phyloP scores from a whole-genome alignment of 805 yeast species.

The Blastobotrys mokoenaii region DNA sequence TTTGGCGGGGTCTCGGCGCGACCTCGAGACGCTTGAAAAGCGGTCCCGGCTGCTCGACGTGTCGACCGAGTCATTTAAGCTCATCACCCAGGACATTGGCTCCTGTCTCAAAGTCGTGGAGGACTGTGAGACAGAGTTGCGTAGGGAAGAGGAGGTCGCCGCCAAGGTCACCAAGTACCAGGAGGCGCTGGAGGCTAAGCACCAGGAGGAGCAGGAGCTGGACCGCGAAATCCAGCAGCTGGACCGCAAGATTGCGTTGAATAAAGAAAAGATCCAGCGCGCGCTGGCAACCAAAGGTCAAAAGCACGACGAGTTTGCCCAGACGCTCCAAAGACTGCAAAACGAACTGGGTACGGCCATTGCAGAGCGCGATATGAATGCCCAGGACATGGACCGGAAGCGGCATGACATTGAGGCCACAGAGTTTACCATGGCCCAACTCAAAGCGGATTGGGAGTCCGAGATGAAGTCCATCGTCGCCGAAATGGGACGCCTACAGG shows the following conservation, averaged over 20 bases:
- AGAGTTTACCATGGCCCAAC: conserved; percentile 34
- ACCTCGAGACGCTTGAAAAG: conserved; percentile 35
- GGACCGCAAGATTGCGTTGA: conserved; percentile 41
- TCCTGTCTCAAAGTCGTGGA: conserved; percentile 38
- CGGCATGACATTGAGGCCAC: conserved; percentile 38
- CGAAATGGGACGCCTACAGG: conserved; percentile 47
- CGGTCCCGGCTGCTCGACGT: conserved; percentile 43
- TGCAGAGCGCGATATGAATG: conserved; percentile 37
- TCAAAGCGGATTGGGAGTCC: conserved; percentile 38
- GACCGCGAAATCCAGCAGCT: conserved; percentile 38
- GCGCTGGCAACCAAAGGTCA: conserved; percentile 37
- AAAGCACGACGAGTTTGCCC: conserved; percentile 36
- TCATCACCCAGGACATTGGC: conserved; percentile 40
- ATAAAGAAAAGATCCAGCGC: conserved; percentile 40
- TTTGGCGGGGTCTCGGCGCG: conserved; percentile 34
- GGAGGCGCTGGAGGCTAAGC: conserved; percentile 35
- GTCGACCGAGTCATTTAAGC: conserved; percentile 51
- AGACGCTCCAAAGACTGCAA: conserved; percentile 37
- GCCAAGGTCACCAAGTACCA: conserved; percentile 32
- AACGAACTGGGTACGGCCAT: conserved; percentile 41
- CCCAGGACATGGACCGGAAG: conserved; percentile 41
- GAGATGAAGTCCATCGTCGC: conserved; percentile 47
- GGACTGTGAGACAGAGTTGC: conserved; percentile 41
- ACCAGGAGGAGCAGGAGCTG: conserved; percentile 33
- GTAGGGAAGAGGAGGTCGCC: conserved; percentile 35